phyloP scores from a whole-genome alignment of 208 protist species.

The Crithidia bombi region DNA sequence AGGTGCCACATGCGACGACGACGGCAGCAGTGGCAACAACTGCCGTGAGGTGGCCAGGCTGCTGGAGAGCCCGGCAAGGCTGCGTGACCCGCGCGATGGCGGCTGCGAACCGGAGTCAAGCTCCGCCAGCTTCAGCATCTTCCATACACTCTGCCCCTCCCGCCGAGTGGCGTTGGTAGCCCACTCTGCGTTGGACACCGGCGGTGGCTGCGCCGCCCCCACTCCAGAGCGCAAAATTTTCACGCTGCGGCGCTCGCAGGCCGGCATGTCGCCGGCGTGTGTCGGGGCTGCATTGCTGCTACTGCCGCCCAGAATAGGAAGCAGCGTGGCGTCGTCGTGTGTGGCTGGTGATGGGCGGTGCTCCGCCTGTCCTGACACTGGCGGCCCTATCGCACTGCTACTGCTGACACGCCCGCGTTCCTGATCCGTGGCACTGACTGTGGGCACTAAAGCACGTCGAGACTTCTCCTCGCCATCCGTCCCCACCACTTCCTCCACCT shows the following conservation, averaged over 20 bases:
- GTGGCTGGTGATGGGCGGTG: not conserved
- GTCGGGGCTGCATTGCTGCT: not conserved
- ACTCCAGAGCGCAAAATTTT: not conserved
- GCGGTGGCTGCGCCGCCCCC: not conserved
- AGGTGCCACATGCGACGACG: not conserved
- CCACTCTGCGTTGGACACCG: not conserved
- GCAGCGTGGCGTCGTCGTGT: not conserved
- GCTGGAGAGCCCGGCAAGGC: not conserved
- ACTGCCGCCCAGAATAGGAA: not conserved
- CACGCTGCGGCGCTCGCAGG: not conserved
- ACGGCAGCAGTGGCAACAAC: not conserved
- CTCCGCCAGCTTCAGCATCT: conserved; percentile 3
- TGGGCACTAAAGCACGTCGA: not conserved
- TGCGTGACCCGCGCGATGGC: not conserved
- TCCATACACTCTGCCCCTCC: not conserved
- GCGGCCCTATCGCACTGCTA: not conserved
- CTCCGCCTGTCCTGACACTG: not conserved
- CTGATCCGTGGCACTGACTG: not conserved
- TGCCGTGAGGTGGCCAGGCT: not conserved
- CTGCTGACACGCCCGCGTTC: not conserved
- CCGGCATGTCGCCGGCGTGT: not conserved
- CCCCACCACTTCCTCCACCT: not conserved
- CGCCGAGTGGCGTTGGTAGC: not conserved
- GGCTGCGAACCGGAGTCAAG: not conserved
- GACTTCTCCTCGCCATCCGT: not conserved